Evolutionary conservation across 2,329 filamentous ascomycete genomes (phyloP).

Genomic region (Alternaria rosae): DNA sequence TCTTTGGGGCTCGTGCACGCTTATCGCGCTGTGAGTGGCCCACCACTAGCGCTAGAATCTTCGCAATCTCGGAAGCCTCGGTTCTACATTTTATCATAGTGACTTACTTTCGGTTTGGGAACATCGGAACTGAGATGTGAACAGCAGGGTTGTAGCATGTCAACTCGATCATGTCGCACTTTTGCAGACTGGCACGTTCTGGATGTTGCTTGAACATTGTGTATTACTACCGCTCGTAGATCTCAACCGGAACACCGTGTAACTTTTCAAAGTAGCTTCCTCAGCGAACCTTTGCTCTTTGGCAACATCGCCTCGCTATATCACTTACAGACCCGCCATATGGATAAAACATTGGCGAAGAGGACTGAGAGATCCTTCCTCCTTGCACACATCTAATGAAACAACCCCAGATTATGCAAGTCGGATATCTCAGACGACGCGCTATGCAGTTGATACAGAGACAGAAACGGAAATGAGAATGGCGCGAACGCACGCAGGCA

Average conservation of each 20-base stretch:
- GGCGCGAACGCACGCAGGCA: constrained; percentile 26
- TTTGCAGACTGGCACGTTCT: neutral
- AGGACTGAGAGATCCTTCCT: constrained; percentile 51
- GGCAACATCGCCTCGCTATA: constrained; percentile 46
- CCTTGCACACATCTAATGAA: constrained; percentile 45
- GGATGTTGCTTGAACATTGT: neutral
- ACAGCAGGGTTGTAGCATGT: neutral
- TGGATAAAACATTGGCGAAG: constrained; percentile 20
- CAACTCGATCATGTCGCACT: neutral
- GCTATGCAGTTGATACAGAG: constrained; percentile 44
- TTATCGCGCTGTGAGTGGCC: constrained; percentile 6
- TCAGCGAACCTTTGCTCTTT: constrained; percentile 35
- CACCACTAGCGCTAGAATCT: constrained; percentile 14
- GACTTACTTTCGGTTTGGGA: neutral
- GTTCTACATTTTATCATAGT: neutral
- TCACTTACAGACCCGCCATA: constrained; percentile 19
- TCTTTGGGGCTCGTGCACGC: constrained; percentile 14
- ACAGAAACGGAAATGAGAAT: constrained; percentile 27
- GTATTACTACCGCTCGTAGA: constrained; percentile 17
- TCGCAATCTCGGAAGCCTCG: constrained; percentile 16
- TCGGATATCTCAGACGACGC: constrained; percentile 51
- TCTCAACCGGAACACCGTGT: constrained; percentile 30
- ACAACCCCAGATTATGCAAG: constrained; percentile 48
- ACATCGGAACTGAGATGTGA: neutral
- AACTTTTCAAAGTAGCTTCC: constrained; percentile 49